Base-by-base conservation (phyloP, 2,329 filamentous ascomycete species). In the Aspergillus persii region DNA sequence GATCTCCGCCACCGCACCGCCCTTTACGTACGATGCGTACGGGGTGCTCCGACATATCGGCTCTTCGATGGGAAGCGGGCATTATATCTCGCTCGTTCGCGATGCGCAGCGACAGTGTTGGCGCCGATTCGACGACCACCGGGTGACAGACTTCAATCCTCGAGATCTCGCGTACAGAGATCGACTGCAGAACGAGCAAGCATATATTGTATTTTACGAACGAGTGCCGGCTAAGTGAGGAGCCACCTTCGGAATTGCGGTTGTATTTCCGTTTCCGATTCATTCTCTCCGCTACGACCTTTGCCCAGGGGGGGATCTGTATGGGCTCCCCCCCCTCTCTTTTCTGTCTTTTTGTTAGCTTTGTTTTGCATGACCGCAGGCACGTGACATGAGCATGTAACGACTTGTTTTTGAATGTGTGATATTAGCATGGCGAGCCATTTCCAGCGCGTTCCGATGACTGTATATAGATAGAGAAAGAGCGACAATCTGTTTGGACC, bases 21-120 rank as follows among this genome's bases (percentile, higher is more conserved):
- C 90, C 0, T 92, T 90, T 69, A 78, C 81, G 4, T 99, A 97
- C 74, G 89, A 96, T 70, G 88, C 90, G 54, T 97, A 96, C 71
- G 94, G 88, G 2, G 89, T 97, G 6, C 85, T 96, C 56, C 83
- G 90, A 62, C 93, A 97, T 73, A 76, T 85, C 3, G 93, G 93
- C 26, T 78, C 78, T 1, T 86, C 82, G 1, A 80, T 90, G 54
- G 84, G 85, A 41, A 85, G 84, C 53, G 93, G 93, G 0, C 93
- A 97, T 75, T 97, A 97, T 73, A 88, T 89, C 55, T 84, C 87
- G 3, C 86, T 89, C 59, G 84, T 90, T 61, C 84, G 84, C 49
- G 85, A 89, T 66, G 80, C 82, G 41, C 80, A 79, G 33, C 78
- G 84, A 30, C 80, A 81, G 29, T 82, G 80, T 60, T 89, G 86